Evolutionary conservation across 78 protist genomes (phyloP), one percentile per base, ranked within the genome.

Genomic region (Bodo saltans): DNA sequence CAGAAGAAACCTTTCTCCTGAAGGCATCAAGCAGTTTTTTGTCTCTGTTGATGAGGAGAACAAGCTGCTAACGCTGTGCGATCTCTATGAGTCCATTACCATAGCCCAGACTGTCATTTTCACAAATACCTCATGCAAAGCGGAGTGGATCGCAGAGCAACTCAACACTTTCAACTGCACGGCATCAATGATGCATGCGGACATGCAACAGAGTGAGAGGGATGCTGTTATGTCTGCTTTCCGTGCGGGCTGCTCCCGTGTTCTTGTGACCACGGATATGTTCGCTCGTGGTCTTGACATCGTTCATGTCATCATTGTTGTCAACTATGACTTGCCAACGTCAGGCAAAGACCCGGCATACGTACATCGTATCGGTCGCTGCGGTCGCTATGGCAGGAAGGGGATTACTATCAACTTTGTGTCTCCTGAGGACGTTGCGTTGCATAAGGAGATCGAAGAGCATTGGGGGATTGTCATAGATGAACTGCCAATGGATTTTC

Each of bases 341-440:
- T 26, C 33, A n/a, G 0, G 2, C 32, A 87, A 72, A 37, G n/a
- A 0, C 39, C n/a, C n/a, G n/a, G 71, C 94, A 8, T 89, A 87
- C 82, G 3, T 84, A 37, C 87, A 85, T 71, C 30, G 95, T 25
- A 92, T 92, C 68, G 97, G 97, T 8, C 85, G 96, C 42, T 74
- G 90, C 1, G 97, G 93, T 29, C 87, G 97, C 37, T 93, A 90
- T 53, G 98, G 98, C 35, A 78, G 94, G 42, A 90, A 87, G 75
- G 98, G 98, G 32, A 85, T 88, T 1, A 95, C 97, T 21, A 89
- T 92, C 88, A 90, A 87, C 78, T 83, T 95, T 42, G 92, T 95
- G 35, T 60, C 89, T 30, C 67, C 60, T 29, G 73, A 68, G 27
- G 94, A 92, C 67, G 88, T 78, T 68, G 71, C 86, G 80, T 42